Evolutionary conservation across 495 filamentous ascomycete species (phyloP), one percentile per base, ranked within the genome.

Genomic region (Penicillium crystallinum): DNA sequence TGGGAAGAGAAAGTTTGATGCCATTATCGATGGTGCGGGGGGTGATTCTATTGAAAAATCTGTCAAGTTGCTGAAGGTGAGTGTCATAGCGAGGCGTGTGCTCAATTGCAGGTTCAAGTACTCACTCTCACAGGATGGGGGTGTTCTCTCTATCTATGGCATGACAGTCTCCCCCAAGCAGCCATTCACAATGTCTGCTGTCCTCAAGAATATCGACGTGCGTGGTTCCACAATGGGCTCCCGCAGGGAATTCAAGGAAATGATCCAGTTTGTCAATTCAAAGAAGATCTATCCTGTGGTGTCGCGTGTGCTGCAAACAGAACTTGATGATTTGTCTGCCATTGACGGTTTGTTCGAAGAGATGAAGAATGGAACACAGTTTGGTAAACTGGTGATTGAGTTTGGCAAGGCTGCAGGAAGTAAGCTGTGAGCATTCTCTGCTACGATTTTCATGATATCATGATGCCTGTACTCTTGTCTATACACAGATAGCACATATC

Each of bases 161-260:
- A 91, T 91, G 88, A 91, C 88, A 10, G 72, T 86, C 3, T 77
- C 75, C 11, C 87, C 87, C 0, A 82, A 82, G 67, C 85, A 88
- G 77, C 77, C 87, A 15, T 90, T 82, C 70, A 56, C 73, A 12
- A 89, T 90, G 81, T 59, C 68, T 53, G 85, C 86, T 3, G 80
- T 88, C n/a, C 60, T 91, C 43, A 85, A 81, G 64, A 90, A 92
- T 56, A 73, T 92, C 41, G 88, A 91, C 56, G 74, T 90, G 7
- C 74, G 72, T 37, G 86, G 86, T 27, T 80, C 75, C 11, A 91
- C 86, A 2, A 90, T 91, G 86, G 88, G 88, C 11, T 87, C 82
- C 18, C 80, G 82, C 38, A 78, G 73, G 57, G 88, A 92, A 66
- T 91, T 91, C 59, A 64, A 69, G 33, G 86, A 88, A 3, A 91